These are phyloP conservation scores for Urtica urens DNA, from an alignment of 306 rosid species.

Conservation along the genomic window DNA sequence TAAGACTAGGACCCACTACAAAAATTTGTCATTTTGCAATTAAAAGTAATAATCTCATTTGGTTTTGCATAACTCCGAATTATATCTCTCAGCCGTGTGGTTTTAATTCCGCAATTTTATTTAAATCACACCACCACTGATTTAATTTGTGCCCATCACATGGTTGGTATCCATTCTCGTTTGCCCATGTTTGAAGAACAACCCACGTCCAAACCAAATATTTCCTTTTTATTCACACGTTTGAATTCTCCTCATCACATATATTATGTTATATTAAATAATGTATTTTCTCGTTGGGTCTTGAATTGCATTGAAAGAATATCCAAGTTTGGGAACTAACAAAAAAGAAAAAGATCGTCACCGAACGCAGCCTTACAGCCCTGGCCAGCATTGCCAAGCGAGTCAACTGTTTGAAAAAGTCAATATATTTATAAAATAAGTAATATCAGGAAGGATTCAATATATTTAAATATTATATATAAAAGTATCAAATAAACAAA, in stretches of 20 bases:
- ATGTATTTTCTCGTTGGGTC: constrained; percentile 6
- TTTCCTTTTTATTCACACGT: not conserved
- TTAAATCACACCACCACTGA: constrained; percentile 6
- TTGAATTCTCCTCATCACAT: not conserved
- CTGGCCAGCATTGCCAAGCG: constrained; percentile 1
- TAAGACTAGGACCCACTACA: constrained; percentile 8
- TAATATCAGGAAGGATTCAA: too few relatives aligned
- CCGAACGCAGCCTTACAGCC: constrained; percentile 14
- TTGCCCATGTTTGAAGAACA: not conserved
- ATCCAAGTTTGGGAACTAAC: not conserved
- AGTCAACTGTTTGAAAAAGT: constrained; percentile 13
- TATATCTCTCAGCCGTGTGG: constrained; percentile 9
- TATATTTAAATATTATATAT: not conserved
- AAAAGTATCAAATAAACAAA: not conserved
- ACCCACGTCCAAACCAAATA: not conserved
- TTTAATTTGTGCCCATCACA: constrained; percentile 7
- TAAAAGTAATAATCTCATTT: not conserved
- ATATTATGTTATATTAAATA: not conserved
- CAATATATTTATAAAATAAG: too few relatives aligned
- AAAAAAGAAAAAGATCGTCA: not conserved
- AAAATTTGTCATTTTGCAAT: constrained; percentile 14
- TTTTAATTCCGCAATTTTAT: not conserved
- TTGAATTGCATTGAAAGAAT: not conserved
- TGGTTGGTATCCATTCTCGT: constrained; percentile 1
- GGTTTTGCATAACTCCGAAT: not conserved